These are phyloP conservation scores for Calonectria multiphialidica DNA, from an alignment of 2,329 filamentous ascomycete species.

Conservation along the genomic window DNA sequence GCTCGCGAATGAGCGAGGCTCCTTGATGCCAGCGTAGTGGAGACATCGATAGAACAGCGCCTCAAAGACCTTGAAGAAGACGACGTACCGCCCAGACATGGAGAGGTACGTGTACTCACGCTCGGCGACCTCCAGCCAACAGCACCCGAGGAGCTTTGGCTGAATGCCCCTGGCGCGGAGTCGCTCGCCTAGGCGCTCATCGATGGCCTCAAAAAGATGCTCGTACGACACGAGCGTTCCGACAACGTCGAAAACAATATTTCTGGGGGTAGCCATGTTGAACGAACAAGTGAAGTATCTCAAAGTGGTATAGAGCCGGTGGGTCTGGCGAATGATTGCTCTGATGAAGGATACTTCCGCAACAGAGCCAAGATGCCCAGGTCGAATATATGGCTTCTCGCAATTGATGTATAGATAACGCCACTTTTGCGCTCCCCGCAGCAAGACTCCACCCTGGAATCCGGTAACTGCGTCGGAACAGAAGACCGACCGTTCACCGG, in stretches of 20 bases:
- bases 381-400: neutral
- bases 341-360: neutral
- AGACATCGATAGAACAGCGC: conserved; percentile 22
- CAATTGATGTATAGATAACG: neutral
- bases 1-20: conserved; percentile 15
- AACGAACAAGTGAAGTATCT: neutral
- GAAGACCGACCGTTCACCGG: neutral
- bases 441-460: neutral
- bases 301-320: neutral
- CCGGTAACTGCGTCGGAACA: neutral
- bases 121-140: conserved; percentile 23
- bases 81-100: conserved; percentile 23
- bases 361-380: neutral
- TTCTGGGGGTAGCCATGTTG: conserved; percentile 13
- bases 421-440: neutral
- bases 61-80: conserved; percentile 24
- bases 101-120: conserved; percentile 24
- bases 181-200: conserved; percentile 15
- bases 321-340: neutral
- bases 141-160: conserved; percentile 21
- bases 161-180: conserved; percentile 16
- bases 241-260: conserved; percentile 37
- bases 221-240: conserved; percentile 31
- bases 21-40: conserved; percentile 21
- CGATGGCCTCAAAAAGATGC: conserved; percentile 21